Evolutionary conservation across 2,329 filamentous ascomycete genomes (phyloP), one percentile per base, ranked within the genome.

Genomic region (Diaporthe australafricana): DNA sequence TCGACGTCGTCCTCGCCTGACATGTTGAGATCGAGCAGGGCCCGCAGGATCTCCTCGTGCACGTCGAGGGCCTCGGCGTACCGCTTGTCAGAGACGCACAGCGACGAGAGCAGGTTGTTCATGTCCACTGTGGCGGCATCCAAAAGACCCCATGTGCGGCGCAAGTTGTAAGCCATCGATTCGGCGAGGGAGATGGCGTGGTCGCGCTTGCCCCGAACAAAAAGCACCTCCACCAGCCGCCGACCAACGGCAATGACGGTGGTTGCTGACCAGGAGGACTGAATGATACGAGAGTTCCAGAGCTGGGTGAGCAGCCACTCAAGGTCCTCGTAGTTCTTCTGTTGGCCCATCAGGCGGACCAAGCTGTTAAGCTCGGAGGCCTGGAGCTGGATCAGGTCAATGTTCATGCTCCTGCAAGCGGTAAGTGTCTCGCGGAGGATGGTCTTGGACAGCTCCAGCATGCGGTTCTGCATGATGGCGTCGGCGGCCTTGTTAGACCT

Each of bases 401-500:
- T 73, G 70, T 72, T 72, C 72, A 73, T 73, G 63, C 70, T 57
- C 72, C 71, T 72, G 66, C 70, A 72, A 16, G 72, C 72, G 17
- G 50, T 69, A 20, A 73, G 72, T 11, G 72, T 73, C 72, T 73
- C 72, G 52, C 72, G 72, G 22, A 73, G 72, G 60, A 73, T 73
- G 38, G 70, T 73, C 70, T 72, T 73, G 70, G 72, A 73, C 50
- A 73, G 70, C 50, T 72, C 72, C 70, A 73, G 70, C 72, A 73
- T 60, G 66, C 72, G 72, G 65, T 27, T 50, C 52, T 73, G 72
- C 57, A 72, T 67, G 70, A 40, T 50, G 57, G 65, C 66, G 45
- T 77, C 76, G 17, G 70, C 69, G 16, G 73, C 72, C 60, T 75
- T 76, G 71, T 78, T 80, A 42, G 76, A 76, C 67, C 77, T 79